phyloP scores from a whole-genome alignment of 768 basidiomycete genomes.

The Coprinopsis sp. region DNA sequence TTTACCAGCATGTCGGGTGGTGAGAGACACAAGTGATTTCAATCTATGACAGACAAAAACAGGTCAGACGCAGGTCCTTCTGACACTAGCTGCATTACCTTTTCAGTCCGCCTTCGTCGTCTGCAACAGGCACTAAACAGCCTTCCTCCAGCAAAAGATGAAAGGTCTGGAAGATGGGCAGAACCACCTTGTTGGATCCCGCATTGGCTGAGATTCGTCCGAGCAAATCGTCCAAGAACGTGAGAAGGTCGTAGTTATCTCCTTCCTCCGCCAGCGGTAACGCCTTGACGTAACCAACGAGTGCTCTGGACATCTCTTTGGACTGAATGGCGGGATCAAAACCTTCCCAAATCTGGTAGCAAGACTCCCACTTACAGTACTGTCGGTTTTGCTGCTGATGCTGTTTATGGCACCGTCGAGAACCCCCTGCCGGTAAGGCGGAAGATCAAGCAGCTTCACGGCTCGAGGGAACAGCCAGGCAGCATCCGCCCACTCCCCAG shows the following conservation, averaged over 20 bases:
- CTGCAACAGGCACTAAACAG: slow-evolving; percentile 45
- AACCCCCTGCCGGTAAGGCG: slow-evolving; percentile 55
- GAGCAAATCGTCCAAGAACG: slow-evolving; percentile 57
- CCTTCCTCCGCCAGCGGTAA: slow-evolving; percentile 39
- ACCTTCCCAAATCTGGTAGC: slow-evolving; percentile 7
- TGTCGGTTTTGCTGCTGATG: slow-evolving; percentile 78
- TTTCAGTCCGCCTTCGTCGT: slow-evolving; percentile 40
- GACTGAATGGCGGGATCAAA: slow-evolving; percentile 43
- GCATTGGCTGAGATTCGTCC: slow-evolving; percentile 48
- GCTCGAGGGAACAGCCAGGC: slow-evolving; percentile 72
- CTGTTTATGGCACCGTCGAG: slow-evolving; percentile 74
- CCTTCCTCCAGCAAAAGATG: slow-evolving; percentile 70
- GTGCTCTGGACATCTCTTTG: slow-evolving; percentile 49
- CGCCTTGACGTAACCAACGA: slow-evolving; percentile 51
- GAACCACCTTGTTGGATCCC: slow-evolving; percentile 63
- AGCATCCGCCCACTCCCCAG: slow-evolving; percentile 69
- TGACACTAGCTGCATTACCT: slow-evolving; percentile 45
- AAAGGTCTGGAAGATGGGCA: slow-evolving; percentile 80
- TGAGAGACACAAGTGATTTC: slow-evolving; percentile 47
- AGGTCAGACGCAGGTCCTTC: slow-evolving; percentile 34
- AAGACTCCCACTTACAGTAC: slow-evolving; percentile 53
- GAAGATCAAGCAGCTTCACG: slow-evolving; percentile 58
- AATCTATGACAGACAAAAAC: slow-evolving; percentile 38
- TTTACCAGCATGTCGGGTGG: slow-evolving; percentile 56
- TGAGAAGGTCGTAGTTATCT: slow-evolving; percentile 41